phyloP scores from a whole-genome alignment of 176 grass and related monocot species.

The Bothriochloa decipiens region DNA sequence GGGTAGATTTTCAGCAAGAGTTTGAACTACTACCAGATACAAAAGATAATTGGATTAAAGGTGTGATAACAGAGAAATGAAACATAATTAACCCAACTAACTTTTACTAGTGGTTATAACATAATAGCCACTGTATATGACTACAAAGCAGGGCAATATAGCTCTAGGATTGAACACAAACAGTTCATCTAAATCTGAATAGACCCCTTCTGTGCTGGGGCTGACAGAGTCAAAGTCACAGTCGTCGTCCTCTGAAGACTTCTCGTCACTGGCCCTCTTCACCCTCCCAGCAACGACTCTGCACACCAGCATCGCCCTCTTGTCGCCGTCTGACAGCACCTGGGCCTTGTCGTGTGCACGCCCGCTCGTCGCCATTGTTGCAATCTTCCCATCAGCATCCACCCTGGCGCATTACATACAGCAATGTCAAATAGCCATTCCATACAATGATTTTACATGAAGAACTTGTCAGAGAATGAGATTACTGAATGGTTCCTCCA shows the following conservation, averaged over 20 bases:
- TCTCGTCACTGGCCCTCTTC: constrained; percentile 48
- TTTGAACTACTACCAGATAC: neutral
- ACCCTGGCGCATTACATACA: too few species aligned
- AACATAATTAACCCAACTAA: constrained; percentile 1
- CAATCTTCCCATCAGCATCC: too few species aligned
- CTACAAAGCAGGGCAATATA: constrained; percentile 87
- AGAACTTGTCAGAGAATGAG: too few species aligned
- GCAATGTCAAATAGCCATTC: too few species aligned
- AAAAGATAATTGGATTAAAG: constrained; percentile 11
- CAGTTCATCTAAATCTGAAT: constrained; percentile 74
- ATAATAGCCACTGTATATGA: constrained; percentile 73
- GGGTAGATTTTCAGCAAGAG: neutral
- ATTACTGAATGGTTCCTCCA: neutral
- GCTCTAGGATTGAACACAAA: constrained; percentile 72
- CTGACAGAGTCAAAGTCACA: constrained; percentile 48
- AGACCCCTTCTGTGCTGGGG: constrained; percentile 28
- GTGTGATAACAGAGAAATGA: neutral
- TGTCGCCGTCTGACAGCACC: too few species aligned
- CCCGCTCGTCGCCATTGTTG: too few species aligned
- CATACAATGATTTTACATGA: neutral
- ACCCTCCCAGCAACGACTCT: constrained; percentile 92
- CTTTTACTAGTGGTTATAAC: neutral
- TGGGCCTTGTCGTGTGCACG: too few species aligned
- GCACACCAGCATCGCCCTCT: constrained; percentile 44
- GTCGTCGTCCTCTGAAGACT: constrained; percentile 31